Conservation (phyloP, 2,329 filamentous ascomycete genomes). For the Trichoderma sp. region DNA sequence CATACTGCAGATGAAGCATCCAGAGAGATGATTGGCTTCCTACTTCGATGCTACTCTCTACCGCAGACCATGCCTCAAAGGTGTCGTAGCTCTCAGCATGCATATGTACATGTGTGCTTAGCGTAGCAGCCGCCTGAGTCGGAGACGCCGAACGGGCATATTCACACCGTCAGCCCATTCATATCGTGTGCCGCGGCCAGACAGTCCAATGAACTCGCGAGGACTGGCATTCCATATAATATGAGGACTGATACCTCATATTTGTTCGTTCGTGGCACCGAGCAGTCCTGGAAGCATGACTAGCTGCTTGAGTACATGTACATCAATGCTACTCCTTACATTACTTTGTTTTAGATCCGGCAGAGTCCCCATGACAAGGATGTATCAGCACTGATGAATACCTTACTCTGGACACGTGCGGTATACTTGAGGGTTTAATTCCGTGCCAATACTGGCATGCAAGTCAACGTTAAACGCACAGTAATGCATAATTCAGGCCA, state of each 20-base stretch:
- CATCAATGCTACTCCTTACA: neutral
- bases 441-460: neutral
- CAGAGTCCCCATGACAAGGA: neutral
- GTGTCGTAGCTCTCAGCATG: neutral
- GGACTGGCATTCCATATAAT: neutral
- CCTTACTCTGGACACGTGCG: neutral
- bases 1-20: neutral
- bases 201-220: neutral
- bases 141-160: neutral
- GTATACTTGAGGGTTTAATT: neutral
- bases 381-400: neutral
- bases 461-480: neutral
- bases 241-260: neutral
- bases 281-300: neutral
- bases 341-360: neutral
- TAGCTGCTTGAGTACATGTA: neutral
- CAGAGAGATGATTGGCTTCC: neutral
- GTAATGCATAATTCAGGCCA: neutral
- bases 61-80: neutral
- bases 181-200: neutral
- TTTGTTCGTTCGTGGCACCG: neutral
- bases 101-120: neutral
- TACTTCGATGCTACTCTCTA: neutral
- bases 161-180: neutral
- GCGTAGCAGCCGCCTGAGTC: slow-evolving; percentile 11